Evolutionary conservation across 2,329 filamentous ascomycete genomes (phyloP), one percentile per base, ranked within the genome.

Genomic region (Colletotrichum echinochloae): DNA sequence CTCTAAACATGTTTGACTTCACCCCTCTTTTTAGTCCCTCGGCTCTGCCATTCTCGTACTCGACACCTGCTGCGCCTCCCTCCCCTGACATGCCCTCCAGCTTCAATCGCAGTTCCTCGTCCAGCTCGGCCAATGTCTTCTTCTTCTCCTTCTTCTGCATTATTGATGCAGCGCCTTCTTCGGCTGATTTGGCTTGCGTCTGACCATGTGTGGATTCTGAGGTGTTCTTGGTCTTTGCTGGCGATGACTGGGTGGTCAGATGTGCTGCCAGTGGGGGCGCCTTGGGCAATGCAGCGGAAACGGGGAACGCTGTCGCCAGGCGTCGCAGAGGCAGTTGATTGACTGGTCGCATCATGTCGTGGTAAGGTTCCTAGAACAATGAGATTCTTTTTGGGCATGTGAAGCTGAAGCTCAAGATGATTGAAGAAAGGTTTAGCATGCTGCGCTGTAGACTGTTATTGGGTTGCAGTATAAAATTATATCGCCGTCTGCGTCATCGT

Each of bases 1-100:
- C 87, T 20, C 91, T 84, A 78, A 94, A 94, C 91, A 94, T 94
- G 75, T 94, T 94, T 62, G 91, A 88, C 78, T 87, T 90, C 14
- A 95, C 92, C 44, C 90, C 87, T 60, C 92, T 84, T 81, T 94
- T 94, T 86, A 95, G 91, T 0, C 90, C 85, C 7, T 89, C 89
- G 0, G 92, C 89, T 77, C 91, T 87, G 0, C 93, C 93, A 74
- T 93, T 87, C 78, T 95, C 92, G 71, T 92, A 91, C 78, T 94
- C 92, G 5, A 95, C 82, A 0, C 92, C 93, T 3, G 91, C 84
- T 33, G 87, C 87, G 11, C 93, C 92, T 5, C 92, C 92, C 51
- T 91, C 92, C 0, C 92, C 92, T 0, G 91, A 86, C 37, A 91
- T 82, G 14, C 86, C 88, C 74, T 92, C 90, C 75, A 95, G 85